Percentiles rank a stretch among this genome's conserved stretches.
Conservation (phyloP, 768 basidiomycete species). For the Rhodocollybia butyracea region DNA sequence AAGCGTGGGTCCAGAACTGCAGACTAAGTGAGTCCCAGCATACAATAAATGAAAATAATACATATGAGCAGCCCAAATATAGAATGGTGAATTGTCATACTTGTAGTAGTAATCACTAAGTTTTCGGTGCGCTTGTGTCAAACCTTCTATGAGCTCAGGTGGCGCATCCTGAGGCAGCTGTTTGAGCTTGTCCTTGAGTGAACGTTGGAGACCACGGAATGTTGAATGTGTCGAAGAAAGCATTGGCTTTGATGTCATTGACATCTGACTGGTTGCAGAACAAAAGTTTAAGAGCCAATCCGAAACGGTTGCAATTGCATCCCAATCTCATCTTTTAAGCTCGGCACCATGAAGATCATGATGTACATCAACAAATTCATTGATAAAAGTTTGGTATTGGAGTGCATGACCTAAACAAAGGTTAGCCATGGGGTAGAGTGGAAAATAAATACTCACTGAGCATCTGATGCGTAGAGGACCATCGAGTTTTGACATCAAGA, state of each 20-base stretch:
- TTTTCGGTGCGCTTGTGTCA: too few relatives aligned
- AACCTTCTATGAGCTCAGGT: too few relatives aligned
- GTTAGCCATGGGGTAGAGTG: background rate
- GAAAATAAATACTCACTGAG: conserved; percentile 7
- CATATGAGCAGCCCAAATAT: too few relatives aligned
- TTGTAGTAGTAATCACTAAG: too few relatives aligned
- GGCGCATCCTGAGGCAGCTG: too few relatives aligned
- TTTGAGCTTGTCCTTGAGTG: background rate
- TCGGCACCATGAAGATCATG: conserved; percentile 6
- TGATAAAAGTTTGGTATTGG: conserved; percentile 7
- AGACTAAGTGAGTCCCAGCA: background rate
- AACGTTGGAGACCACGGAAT: conserved; percentile 4
- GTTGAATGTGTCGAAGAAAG: conserved; percentile 9
- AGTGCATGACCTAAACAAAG: conserved; percentile 14
- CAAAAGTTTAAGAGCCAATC: conserved; percentile 12
- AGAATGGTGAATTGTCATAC: too few relatives aligned
- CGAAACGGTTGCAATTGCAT: conserved; percentile 9
- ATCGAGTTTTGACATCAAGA: conserved; percentile 16
- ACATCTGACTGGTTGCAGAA: conserved; percentile 18
- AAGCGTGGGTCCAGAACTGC: background rate
- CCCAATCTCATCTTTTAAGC: conserved; percentile 10
- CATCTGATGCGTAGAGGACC: conserved; percentile 19
- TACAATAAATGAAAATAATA: background rate
- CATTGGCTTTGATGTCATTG: conserved; percentile 14
- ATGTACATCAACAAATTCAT: conserved; percentile 5